Conservation (phyloP, 257 asterid species). For the Echium plantagineum region DNA sequence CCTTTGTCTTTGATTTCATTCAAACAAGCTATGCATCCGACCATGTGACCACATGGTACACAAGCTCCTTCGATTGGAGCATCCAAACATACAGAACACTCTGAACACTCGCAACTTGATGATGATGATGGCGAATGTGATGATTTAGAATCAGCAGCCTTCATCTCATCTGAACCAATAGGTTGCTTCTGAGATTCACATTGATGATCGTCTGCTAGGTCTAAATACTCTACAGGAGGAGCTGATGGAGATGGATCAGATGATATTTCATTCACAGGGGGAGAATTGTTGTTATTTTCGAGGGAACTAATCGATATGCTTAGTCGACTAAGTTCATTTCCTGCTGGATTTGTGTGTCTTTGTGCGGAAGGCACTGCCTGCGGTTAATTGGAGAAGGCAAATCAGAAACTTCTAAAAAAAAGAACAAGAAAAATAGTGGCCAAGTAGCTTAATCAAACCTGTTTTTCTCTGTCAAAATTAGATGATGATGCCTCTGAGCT, state of each 20-base stretch:
- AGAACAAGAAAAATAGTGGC: no score
- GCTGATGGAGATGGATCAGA: background rate
- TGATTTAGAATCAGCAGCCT: constrained; percentile 20
- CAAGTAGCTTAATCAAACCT: no score
- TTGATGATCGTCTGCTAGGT: background rate
- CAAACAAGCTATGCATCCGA: constrained; percentile 60
- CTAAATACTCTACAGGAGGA: constrained; percentile 4
- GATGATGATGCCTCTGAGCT: background rate
- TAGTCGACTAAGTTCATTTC: background rate
- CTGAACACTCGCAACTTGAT: constrained; percentile 5
- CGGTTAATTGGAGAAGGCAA: no score
- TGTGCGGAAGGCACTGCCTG: no score
- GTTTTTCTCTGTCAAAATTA: no score
- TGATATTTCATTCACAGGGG: background rate
- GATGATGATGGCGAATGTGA: constrained; percentile 4
- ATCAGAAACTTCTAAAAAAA: no score
- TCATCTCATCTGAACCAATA: constrained; percentile 8
- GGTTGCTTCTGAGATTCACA: background rate
- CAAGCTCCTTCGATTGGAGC: constrained; percentile 55
- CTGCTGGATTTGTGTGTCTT: background rate
- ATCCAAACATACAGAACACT: constrained; percentile 45
- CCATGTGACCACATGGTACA: constrained; percentile 66
- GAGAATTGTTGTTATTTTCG: background rate
- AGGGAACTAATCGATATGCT: background rate
- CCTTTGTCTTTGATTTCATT: constrained; percentile 39